phyloP scores from a whole-genome alignment of 305 asterid genomes.

The Fraxinus ornus region DNA sequence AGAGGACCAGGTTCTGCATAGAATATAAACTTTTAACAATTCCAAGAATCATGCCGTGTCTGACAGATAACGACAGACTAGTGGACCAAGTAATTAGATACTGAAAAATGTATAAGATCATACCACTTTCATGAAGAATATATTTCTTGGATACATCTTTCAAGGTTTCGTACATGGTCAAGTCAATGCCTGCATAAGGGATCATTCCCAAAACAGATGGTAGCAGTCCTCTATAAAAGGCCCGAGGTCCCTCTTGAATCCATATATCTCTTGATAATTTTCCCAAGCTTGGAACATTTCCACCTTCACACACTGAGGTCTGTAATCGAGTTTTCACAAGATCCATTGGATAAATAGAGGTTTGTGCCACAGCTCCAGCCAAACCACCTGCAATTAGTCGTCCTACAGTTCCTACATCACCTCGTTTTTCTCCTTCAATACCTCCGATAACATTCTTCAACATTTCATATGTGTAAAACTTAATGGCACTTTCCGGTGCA shows the following conservation, averaged over 20 bases:
- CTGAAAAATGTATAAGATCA: slow-evolving; percentile 19
- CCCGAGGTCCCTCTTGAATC: slow-evolving; percentile 92
- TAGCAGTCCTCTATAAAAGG: slow-evolving; percentile 78
- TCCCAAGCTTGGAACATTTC: slow-evolving; percentile 64
- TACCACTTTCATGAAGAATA: slow-evolving; percentile 78
- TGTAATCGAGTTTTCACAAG: slow-evolving; percentile 91
- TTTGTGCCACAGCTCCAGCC: slow-evolving; percentile 98
- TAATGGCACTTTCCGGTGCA: slow-evolving; percentile 98
- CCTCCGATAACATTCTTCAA: slow-evolving; percentile 63
- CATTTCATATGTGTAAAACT: slow-evolving; percentile 79
- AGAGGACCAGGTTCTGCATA: slow-evolving; percentile 89
- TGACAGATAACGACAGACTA: slow-evolving; percentile 3
- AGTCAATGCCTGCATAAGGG: slow-evolving; percentile 93
- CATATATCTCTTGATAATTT: slow-evolving; percentile 77
- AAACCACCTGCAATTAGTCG: slow-evolving; percentile 81
- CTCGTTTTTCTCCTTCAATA: slow-evolving; percentile 41
- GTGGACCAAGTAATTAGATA: slow-evolving; percentile 2
- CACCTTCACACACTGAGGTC: slow-evolving; percentile 65
- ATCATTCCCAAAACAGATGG: slow-evolving; percentile 95
- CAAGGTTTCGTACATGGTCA: slow-evolving; percentile 82
- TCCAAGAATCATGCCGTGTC: slow-evolving; percentile 19
- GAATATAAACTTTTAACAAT: slow-evolving; percentile 22
- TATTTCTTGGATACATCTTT: slow-evolving; percentile 77
- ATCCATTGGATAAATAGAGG: slow-evolving; percentile 96
- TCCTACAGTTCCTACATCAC: slow-evolving; percentile 67